Conservation (phyloP, 805 yeast species). For the Helenozyma rhizophorensis region DNA sequence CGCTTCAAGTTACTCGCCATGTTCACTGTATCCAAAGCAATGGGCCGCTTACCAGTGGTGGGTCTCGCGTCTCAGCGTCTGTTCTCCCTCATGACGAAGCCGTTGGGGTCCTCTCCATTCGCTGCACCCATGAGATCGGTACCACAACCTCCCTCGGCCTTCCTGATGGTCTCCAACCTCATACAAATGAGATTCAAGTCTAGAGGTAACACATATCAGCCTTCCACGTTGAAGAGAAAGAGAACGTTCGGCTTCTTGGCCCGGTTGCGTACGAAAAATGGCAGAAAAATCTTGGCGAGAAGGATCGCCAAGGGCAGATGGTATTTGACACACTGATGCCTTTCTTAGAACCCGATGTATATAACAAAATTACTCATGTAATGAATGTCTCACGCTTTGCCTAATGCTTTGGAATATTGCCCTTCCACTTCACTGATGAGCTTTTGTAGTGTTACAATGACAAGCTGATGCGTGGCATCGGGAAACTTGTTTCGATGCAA, state of each 20-base stretch:
- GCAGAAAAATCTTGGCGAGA: conserved; percentile 72
- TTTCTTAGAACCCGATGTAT: background rate
- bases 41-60: background rate
- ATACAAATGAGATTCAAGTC: conserved; percentile 71
- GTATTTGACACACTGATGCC: conserved; percentile 70
- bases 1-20: no score
- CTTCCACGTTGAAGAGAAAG: conserved; percentile 85
- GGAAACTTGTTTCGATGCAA: conserved; percentile 85
- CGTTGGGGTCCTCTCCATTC: conserved; percentile 1
- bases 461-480: conserved; percentile 75
- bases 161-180: conserved; percentile 30
- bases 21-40: conserved; percentile 1
- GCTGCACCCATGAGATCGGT: conserved; percentile 4
- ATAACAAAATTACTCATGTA: background rate
- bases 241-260: conserved; percentile 87
- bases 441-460: conserved; percentile 69
- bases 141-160: conserved; percentile 9
- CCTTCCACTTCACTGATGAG: conserved; percentile 65
- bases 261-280: conserved; percentile 67
- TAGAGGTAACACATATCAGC: conserved; percentile 94
- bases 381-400: conserved; percentile 27
- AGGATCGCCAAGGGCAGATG: conserved; percentile 89
- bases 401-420: conserved; percentile 48
- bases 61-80: conserved; percentile 4
- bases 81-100: conserved; percentile 12